Conservation (phyloP, 2,329 filamentous ascomycete species). For the Dactylonectria macrodidyma region DNA sequence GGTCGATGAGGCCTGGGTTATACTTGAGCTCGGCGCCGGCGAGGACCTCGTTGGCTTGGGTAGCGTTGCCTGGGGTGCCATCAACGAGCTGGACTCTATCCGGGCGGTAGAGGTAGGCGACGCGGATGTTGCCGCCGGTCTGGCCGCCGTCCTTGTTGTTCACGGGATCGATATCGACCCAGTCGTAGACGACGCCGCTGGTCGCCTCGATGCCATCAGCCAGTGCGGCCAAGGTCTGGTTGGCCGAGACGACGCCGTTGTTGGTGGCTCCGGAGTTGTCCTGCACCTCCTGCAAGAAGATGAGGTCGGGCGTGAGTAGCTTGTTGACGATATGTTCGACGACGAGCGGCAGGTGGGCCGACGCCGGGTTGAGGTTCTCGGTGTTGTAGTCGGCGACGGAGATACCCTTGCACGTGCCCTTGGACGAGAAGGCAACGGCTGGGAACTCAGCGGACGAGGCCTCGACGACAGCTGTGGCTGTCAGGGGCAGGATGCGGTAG, state of each 20-base stretch:
- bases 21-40: conserved; percentile 70
- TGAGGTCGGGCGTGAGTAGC: conserved; percentile 73
- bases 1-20: conserved; percentile 80
- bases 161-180: conserved; percentile 71
- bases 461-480: conserved; percentile 66
- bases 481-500: conserved; percentile 77
- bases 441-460: conserved; percentile 62
- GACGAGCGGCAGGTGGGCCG: conserved; percentile 69
- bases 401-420: conserved; percentile 71
- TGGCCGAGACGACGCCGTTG: conserved; percentile 70
- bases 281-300: conserved; percentile 81
- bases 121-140: conserved; percentile 80
- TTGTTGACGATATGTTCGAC: conserved; percentile 76
- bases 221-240: conserved; percentile 72
- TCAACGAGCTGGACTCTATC: conserved; percentile 71
- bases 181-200: conserved; percentile 70
- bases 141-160: conserved; percentile 76
- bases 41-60: conserved; percentile 71
- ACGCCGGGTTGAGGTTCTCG: conserved; percentile 75
- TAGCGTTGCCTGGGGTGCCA: conserved; percentile 68
- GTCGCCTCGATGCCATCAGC: conserved; percentile 64
- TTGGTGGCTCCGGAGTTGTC: conserved; percentile 75
- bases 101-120: conserved; percentile 78
- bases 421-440: conserved; percentile 67
- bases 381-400: conserved; percentile 80